phyloP scores from a whole-genome alignment of 2,329 filamentous ascomycete species.

The Calonectria pteridis region DNA sequence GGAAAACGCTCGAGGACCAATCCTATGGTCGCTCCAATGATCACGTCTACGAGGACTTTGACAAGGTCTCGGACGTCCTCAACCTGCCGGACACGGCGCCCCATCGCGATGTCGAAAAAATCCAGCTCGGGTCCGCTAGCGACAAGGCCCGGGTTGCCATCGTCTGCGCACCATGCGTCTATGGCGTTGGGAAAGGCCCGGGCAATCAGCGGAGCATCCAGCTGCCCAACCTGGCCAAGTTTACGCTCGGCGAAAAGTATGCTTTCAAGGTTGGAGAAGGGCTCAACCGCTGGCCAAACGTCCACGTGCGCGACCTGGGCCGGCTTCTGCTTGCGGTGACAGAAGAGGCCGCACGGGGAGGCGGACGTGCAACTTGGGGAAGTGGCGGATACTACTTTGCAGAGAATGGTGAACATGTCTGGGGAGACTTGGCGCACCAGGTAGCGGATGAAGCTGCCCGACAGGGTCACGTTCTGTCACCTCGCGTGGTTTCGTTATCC shows the following conservation, averaged over 20 bases:
- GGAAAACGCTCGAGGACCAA: background rate
- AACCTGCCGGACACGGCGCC: background rate
- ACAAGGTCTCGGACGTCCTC: background rate
- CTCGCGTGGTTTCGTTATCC: background rate
- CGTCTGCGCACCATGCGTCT: background rate
- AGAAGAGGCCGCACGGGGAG: background rate
- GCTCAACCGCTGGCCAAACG: background rate
- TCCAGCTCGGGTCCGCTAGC: background rate
- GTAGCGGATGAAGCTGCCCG: background rate
- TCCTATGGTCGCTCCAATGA: background rate
- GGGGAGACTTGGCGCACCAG: background rate
- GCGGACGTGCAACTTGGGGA: background rate
- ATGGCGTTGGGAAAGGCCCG: background rate
- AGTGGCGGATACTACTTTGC: background rate
- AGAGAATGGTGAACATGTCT: background rate
- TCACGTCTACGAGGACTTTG: background rate
- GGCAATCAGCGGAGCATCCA: constrained; percentile 3
- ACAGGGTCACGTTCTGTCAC: background rate
- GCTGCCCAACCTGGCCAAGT: background rate
- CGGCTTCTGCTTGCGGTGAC: background rate
- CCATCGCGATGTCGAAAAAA: background rate
- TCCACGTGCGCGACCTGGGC: background rate
- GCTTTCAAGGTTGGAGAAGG: background rate
- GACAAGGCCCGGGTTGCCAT: background rate
- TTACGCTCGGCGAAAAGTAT: background rate